Evolutionary conservation across 208 protist genomes (phyloP), one percentile per base, ranked within the genome.

Genomic region (Leishmania amazonensis): DNA sequence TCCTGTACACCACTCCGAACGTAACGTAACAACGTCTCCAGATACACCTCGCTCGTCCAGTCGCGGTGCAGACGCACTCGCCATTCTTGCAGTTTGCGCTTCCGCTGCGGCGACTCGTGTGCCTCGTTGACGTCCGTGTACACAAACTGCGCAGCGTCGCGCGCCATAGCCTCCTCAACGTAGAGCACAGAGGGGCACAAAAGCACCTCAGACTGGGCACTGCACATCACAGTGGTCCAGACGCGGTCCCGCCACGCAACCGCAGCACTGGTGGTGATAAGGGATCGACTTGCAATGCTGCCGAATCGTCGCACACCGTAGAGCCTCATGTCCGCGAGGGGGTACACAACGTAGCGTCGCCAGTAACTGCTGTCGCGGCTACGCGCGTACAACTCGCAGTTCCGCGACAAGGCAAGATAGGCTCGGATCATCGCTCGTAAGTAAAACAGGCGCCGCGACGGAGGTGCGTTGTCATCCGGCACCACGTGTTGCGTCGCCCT

Each of bases 151-250:
- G 81, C 79, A 15, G 81, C 83, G 54, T 86, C 82, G 40, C 83
- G 75, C 65, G 79, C 78, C 86, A 87, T 88, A 62, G 81, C 85
- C 54, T 89, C 83, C 81, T 94, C 83, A n/a, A 90, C 58, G 51
- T 90, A 93, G 5, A 64, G 62, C 28, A 94, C 40, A 31, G 93
- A 91, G 42, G 91, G 91, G 72, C 91, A 96, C 49, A 81, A 75
- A 70, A 95, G 82, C 53, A 90, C 78, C 75, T 96, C 93, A 68
- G 86, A 84, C 86, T 96, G 93, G 51, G 88, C 84, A 53, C 88
- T 79, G 62, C 91, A 95, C 54, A 80, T 71, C 28, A 85, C 84
- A 13, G 84, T 74, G 21, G 87, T 81, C 35, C 51, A 65, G 13
- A 91, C 21, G 17, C 90, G 85, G 70, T 85, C 84, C 28, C 62